Percentiles rank a stretch among this genome's conserved stretches.
phyloP scores from a whole-genome alignment of 495 filamentous ascomycete species.

The Emericellopsis terricola region DNA sequence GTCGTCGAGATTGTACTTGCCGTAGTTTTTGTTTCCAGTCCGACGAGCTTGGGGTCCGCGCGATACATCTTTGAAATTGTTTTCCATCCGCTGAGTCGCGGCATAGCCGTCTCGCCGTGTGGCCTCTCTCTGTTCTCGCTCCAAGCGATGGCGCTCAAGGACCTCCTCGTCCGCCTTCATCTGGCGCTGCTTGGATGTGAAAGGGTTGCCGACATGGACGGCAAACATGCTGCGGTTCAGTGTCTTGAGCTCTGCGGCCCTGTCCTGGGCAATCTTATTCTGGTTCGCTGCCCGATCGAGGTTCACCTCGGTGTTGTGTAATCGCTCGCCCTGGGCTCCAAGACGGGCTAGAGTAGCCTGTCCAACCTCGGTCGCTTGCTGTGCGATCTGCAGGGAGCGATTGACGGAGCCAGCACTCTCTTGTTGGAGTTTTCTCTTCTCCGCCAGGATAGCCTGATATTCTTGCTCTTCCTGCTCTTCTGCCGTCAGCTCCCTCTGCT shows the following conservation, averaged over 20 bases:
- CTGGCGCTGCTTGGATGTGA: constrained; percentile 38
- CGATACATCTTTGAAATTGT: constrained; percentile 33
- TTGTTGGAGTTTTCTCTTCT: constrained; percentile 62
- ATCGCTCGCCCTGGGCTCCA: constrained; percentile 53
- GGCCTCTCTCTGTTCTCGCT: constrained; percentile 49
- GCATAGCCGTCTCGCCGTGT: constrained; percentile 47
- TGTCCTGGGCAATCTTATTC: constrained; percentile 54
- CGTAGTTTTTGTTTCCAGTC: constrained; percentile 42
- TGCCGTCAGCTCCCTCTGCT: constrained; percentile 54
- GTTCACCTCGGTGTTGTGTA: constrained; percentile 62
- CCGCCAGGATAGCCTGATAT: constrained; percentile 42
- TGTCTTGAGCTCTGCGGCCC: constrained; percentile 55
- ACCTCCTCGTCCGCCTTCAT: constrained; percentile 41
- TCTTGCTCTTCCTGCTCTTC: constrained; percentile 12
- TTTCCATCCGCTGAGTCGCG: constrained; percentile 38
- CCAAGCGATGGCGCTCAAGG: constrained; percentile 40
- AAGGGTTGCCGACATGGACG: constrained; percentile 55
- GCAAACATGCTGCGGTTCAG: constrained; percentile 70
- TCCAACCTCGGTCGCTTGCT: constrained; percentile 55
- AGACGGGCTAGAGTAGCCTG: constrained; percentile 50
- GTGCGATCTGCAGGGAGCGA: constrained; percentile 46
- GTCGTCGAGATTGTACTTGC: constrained; percentile 65
- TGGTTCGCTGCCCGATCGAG: constrained; percentile 51
- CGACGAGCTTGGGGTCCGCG: neutral
- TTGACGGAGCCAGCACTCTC: constrained; percentile 53